phyloP scores from a whole-genome alignment of 352 stramenopile species.

The Globisporangium splendens region DNA sequence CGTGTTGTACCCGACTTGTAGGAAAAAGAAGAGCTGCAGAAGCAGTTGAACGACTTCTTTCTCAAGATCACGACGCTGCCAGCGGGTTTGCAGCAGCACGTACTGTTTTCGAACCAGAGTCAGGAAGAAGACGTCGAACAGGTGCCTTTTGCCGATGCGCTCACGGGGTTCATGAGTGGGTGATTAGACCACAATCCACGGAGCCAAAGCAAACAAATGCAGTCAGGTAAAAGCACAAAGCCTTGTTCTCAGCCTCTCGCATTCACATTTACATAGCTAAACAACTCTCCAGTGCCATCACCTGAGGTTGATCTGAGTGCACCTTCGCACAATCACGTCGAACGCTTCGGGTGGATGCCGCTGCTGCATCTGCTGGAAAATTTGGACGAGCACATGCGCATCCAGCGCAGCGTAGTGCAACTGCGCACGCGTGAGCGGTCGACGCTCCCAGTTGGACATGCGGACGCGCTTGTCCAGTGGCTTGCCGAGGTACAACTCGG shows the following conservation, averaged over 20 bases:
- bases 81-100: conserved; percentile 60
- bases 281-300: too few species aligned
- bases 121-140: conserved; percentile 13
- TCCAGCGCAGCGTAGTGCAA: conserved; percentile 73
- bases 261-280: background rate
- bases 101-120: conserved; percentile 44
- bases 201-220: background rate
- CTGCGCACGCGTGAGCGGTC: conserved; percentile 60
- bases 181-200: conserved; percentile 10
- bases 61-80: conserved; percentile 69
- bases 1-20: conserved; percentile 9
- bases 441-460: conserved; percentile 77
- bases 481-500: conserved; percentile 51
- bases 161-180: conserved; percentile 73
- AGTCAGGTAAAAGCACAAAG: background rate
- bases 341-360: conserved; percentile 26
- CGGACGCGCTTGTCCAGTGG: conserved; percentile 67
- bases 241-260: background rate
- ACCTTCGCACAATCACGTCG: conserved; percentile 23
- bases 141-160: conserved; percentile 67
- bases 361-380: conserved; percentile 55
- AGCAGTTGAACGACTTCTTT: conserved; percentile 76
- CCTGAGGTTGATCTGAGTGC: conserved; percentile 38
- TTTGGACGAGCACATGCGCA: conserved; percentile 57
- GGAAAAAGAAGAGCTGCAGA: conserved; percentile 81